Evolutionary conservation across 2,329 filamentous ascomycete species (phyloP).

Genomic region (Davidsoniella eucalypti): DNA sequence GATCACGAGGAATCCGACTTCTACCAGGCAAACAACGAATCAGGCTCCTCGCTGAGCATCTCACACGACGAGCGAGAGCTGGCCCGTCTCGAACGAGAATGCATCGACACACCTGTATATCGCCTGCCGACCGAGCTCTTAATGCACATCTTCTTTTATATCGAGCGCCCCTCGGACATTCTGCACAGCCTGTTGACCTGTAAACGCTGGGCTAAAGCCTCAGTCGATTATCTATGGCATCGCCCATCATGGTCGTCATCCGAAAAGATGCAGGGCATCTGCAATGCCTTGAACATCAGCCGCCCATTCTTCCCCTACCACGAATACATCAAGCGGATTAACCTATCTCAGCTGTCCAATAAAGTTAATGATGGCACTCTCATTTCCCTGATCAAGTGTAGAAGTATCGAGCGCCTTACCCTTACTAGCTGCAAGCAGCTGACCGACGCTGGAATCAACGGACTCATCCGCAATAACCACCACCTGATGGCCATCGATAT

Average conservation of each 20-base stretch:
- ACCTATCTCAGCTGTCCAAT: conserved; percentile 62
- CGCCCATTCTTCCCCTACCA: conserved; percentile 78
- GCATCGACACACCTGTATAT: conserved; percentile 62
- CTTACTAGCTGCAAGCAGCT: conserved; percentile 76
- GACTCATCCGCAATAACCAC: conserved; percentile 61
- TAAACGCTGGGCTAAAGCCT: conserved; percentile 81
- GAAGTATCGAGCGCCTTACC: conserved; percentile 80
- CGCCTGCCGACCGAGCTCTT: conserved; percentile 86
- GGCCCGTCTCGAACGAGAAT: conserved; percentile 49
- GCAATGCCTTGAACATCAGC: conserved; percentile 53
- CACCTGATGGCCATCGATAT: conserved; percentile 82
- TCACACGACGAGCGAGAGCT: conserved; percentile 55
- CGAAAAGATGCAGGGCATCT: conserved; percentile 65
- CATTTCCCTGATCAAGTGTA: conserved; percentile 65
- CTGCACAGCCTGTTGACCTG: conserved; percentile 87
- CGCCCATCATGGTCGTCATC: conserved; percentile 80
- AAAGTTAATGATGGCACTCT: conserved; percentile 81
- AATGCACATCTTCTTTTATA: conserved; percentile 78
- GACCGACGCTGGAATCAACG: conserved; percentile 68
- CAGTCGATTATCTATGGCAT: conserved; percentile 89
- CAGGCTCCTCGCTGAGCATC: conserved; percentile 75
- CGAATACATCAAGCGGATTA: conserved; percentile 81
- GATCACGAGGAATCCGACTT: conserved; percentile 91
- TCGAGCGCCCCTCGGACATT: conserved; percentile 60
- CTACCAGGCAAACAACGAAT: conserved; percentile 78